phyloP scores from a whole-genome alignment of 495 filamentous ascomycete genomes.

The Xylaria nigripes region DNA sequence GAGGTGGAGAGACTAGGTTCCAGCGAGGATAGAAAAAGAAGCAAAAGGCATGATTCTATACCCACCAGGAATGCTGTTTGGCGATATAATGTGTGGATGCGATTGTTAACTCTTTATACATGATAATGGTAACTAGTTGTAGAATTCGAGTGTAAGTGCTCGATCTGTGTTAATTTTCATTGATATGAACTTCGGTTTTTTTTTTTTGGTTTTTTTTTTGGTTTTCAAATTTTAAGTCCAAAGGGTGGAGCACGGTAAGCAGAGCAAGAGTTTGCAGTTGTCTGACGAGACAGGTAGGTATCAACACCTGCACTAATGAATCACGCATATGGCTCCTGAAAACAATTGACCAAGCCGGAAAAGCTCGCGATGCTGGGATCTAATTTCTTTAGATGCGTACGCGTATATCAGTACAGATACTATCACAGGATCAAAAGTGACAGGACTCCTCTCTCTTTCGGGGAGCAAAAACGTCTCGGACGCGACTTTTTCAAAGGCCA shows the following conservation, averaged over 20 bases:
- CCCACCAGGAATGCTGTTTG: background rate
- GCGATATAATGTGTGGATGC: background rate
- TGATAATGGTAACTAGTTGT: background rate
- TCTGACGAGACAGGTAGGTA: no score
- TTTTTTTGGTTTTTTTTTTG: background rate
- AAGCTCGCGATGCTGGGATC: background rate
- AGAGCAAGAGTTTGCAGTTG: background rate
- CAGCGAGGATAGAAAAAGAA: slow-evolving; percentile 22
- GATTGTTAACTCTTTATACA: background rate
- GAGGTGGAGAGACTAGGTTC: slow-evolving; percentile 14
- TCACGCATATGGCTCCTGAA: background rate
- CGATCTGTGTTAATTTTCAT: no score
- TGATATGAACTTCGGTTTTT: no score
- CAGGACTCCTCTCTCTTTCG: background rate
- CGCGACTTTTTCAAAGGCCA: no score
- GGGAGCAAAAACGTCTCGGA: no score
- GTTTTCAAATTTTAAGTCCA: background rate
- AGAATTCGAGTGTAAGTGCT: background rate
- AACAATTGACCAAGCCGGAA: background rate
- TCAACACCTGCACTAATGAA: background rate
- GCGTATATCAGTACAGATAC: slow-evolving; percentile 4
- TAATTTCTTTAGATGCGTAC: background rate
- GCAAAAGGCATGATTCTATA: slow-evolving; percentile 13
- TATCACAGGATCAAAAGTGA: no score
- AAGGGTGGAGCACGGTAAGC: background rate